These are phyloP conservation scores for Nakazawaea ambrosiae DNA, from an alignment of 805 yeast species.

Conservation along the genomic window DNA sequence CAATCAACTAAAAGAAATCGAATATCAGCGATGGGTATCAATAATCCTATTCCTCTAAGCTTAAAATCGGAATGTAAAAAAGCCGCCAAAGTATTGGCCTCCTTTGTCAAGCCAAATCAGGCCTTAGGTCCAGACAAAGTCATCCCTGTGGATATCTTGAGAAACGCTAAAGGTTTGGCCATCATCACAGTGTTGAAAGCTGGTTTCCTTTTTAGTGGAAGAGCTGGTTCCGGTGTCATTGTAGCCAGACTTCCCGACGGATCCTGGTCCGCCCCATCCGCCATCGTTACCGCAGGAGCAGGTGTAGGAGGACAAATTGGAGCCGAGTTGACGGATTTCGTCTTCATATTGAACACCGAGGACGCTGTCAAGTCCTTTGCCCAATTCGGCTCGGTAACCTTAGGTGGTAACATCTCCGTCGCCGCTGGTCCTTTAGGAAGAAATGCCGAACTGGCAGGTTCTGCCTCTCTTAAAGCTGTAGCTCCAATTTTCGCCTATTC, in stretches of 20 bases:
- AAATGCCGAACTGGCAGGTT: slow-evolving; percentile 95
- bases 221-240: slow-evolving; percentile 96
- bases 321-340: slow-evolving; percentile 93
- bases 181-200: slow-evolving; percentile 93
- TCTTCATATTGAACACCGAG: slow-evolving; percentile 78
- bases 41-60: slow-evolving; percentile 92
- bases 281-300: slow-evolving; percentile 93
- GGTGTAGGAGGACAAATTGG: slow-evolving; percentile 99
- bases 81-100: slow-evolving; percentile 86
- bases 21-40: slow-evolving; percentile 65
- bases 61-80: slow-evolving; percentile 84
- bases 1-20: no score
- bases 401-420: slow-evolving; percentile 91
- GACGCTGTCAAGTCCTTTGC: slow-evolving; percentile 93
- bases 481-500: slow-evolving; percentile 92
- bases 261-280: slow-evolving; percentile 96
- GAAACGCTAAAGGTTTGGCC: slow-evolving; percentile 90
- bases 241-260: slow-evolving; percentile 95
- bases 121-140: slow-evolving; percentile 81
- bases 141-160: slow-evolving; percentile 82
- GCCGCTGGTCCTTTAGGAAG: slow-evolving; percentile 98
- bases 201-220: slow-evolving; percentile 90
- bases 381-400: slow-evolving; percentile 86
- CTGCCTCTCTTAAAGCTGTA: slow-evolving; percentile 80
- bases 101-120: slow-evolving; percentile 93